Conservation (phyloP, 164 flowering plant genomes). For the Hamamelis virginiana region DNA sequence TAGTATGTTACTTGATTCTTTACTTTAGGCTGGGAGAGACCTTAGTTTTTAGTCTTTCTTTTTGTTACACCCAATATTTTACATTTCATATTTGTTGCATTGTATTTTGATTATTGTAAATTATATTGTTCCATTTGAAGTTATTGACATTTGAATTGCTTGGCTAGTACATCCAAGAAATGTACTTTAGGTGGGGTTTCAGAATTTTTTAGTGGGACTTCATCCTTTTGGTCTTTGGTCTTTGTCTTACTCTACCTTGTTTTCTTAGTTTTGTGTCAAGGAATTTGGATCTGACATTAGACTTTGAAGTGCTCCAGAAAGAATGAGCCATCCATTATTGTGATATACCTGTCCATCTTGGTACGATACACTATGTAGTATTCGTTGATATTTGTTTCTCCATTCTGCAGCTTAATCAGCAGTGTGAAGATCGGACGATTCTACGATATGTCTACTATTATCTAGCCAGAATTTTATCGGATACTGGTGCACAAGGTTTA, state of each 20-base stretch:
- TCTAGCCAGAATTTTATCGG: conserved; percentile 88
- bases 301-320: not conserved
- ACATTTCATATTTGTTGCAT: too few relatives aligned
- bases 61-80: not conserved
- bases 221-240: not conserved
- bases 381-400: not conserved
- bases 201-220: not conserved
- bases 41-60: not conserved
- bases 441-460: conserved; percentile 94
- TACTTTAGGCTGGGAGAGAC: not conserved
- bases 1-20: too few relatives aligned
- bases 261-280: not conserved
- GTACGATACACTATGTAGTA: not conserved
- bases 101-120: too few relatives aligned
- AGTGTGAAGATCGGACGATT: conserved; percentile 87
- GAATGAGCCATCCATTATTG: not conserved
- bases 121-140: too few relatives aligned
- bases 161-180: too few relatives aligned
- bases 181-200: not conserved
- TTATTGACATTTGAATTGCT: too few relatives aligned
- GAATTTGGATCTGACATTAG: not conserved
- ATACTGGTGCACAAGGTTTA: conserved; percentile 83
- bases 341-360: not conserved
- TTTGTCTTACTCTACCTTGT: not conserved
- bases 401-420: conserved; percentile 79